phyloP scores from a whole-genome alignment of 2,329 filamentous ascomycete genomes.

The Coniochaeta ligniaria region DNA sequence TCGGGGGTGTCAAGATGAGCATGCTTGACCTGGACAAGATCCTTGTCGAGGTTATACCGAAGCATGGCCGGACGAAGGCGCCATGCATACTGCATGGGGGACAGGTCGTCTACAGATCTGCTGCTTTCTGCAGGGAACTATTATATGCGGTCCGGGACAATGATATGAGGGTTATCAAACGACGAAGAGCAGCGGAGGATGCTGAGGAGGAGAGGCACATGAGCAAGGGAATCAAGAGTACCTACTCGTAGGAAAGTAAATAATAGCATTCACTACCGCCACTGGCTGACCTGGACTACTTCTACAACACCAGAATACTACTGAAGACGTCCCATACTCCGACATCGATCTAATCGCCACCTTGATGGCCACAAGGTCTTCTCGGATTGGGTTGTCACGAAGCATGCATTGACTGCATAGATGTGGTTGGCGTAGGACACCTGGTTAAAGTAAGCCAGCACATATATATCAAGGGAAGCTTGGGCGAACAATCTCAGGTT shows the following conservation, averaged over 20 bases:
- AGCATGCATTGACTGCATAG: too few relatives aligned
- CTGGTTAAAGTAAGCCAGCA: too few relatives aligned
- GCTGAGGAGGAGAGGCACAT: conserved; percentile 50
- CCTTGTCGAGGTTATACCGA: conserved; percentile 63
- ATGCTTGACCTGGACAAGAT: conserved; percentile 73
- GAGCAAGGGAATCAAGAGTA: conserved; percentile 34
- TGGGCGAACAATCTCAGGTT: too few relatives aligned
- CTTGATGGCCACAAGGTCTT: too few relatives aligned
- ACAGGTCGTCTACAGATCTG: not conserved
- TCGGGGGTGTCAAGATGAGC: conserved; percentile 65
- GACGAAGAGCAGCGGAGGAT: conserved; percentile 52
- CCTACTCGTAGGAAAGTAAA: conserved; percentile 2
- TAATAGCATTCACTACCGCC: too few relatives aligned
- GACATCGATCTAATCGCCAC: too few relatives aligned
- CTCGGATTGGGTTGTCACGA: too few relatives aligned
- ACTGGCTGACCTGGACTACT: too few relatives aligned
- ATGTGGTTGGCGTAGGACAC: too few relatives aligned
- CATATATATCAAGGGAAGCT: too few relatives aligned
- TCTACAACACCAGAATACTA: too few relatives aligned
- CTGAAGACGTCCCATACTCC: too few relatives aligned
- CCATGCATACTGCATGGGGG: not conserved
- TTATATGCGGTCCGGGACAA: conserved; percentile 64
- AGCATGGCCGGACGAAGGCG: not conserved
- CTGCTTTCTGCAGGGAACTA: not conserved
- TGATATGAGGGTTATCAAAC: conserved; percentile 69